Evolutionary conservation across 2,329 filamentous ascomycete species (phyloP).

Genomic region (Phyllosticta citriasiana): DNA sequence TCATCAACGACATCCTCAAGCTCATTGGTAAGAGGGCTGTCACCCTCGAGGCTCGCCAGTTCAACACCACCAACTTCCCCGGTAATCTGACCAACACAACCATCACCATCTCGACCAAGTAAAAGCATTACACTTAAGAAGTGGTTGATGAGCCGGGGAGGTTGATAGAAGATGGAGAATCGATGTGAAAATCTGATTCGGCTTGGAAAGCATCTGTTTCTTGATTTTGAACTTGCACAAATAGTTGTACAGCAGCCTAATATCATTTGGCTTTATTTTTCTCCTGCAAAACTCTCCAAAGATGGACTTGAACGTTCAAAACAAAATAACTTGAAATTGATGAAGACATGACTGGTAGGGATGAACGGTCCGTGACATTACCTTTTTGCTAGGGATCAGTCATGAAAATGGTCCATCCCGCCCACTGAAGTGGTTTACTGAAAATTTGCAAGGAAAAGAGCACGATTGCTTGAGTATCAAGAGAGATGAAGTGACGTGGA

Average conservation of each 20-base stretch:
- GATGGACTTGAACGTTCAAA: not conserved
- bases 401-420: too few relatives aligned
- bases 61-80: not conserved
- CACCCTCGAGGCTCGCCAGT: not conserved
- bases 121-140: not conserved
- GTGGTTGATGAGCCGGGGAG: not conserved
- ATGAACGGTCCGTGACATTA: not conserved
- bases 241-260: not conserved
- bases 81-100: not conserved
- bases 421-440: too few relatives aligned
- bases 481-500: too few relatives aligned
- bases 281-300: not conserved
- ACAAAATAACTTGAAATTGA: not conserved
- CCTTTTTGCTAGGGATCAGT: too few relatives aligned
- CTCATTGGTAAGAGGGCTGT: not conserved
- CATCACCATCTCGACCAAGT: not conserved
- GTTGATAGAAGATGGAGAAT: not conserved
- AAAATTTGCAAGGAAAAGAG: too few relatives aligned
- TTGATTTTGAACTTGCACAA: not conserved
- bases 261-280: not conserved
- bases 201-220: not conserved
- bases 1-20: not conserved
- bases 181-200: not conserved
- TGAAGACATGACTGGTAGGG: too few relatives aligned
- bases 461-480: too few relatives aligned